A percentile compares a stretch with the other conserved stretches of the same genome.
Conservation (phyloP, 164 flowering plant species). For the Taxillus chinensis region DNA sequence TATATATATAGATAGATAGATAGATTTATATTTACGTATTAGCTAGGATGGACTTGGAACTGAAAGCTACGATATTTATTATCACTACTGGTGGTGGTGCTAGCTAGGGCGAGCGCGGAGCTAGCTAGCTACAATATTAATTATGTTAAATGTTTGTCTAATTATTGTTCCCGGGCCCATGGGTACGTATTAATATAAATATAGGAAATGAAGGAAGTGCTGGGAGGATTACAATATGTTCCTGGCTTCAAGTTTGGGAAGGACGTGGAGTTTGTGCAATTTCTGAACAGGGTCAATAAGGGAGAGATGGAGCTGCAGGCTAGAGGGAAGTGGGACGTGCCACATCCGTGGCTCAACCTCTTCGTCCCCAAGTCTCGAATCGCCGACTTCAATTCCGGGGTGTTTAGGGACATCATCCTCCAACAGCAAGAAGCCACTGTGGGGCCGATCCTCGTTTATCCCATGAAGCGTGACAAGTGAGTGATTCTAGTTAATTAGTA, state of each 20-base stretch:
- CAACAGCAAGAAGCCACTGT: conserved; percentile 17
- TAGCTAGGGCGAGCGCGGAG: no score
- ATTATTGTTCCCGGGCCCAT: no score
- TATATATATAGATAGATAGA: neutral
- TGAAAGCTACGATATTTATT: no score
- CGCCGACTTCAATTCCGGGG: conserved; percentile 42
- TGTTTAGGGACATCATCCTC: conserved; percentile 44
- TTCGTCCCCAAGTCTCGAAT: conserved; percentile 63
- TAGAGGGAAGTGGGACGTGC: conserved; percentile 69
- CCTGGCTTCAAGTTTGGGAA: conserved; percentile 36
- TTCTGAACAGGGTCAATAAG: conserved; percentile 49
- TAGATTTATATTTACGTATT: neutral
- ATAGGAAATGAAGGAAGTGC: conserved; percentile 43
- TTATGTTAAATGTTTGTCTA: no score
- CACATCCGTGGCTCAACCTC: conserved; percentile 91
- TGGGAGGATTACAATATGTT: conserved; percentile 32
- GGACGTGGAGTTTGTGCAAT: conserved; percentile 45
- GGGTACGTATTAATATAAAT: neutral
- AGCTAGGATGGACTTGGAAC: neutral
- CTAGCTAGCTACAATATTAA: no score
- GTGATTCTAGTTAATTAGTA: neutral
- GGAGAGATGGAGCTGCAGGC: conserved; percentile 49
- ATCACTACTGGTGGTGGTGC: neutral
- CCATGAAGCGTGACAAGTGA: conserved; percentile 58
- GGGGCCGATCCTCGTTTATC: conserved; percentile 63